phyloP scores from a whole-genome alignment of 768 basidiomycete genomes.

The Cystofilobasidium ferigula region DNA sequence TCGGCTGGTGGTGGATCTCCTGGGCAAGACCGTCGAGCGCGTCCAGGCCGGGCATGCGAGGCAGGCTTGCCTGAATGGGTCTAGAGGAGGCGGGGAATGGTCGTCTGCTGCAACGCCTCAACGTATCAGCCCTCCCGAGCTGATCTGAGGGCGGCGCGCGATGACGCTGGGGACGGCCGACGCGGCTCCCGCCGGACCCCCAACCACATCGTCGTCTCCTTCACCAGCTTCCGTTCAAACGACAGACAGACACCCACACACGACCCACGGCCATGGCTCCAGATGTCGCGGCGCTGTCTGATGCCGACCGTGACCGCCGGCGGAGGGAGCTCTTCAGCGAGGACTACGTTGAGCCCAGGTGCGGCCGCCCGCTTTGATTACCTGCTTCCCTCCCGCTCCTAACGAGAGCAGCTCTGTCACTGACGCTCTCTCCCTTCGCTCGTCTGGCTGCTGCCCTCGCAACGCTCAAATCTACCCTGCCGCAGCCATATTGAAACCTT shows the following conservation, averaged over 20 bases:
- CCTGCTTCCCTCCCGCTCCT: background rate
- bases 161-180: no score
- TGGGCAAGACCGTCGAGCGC: background rate
- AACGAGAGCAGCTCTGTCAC: no score
- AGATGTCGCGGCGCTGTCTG: background rate
- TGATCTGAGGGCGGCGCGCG: no score
- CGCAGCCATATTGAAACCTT: constrained; percentile 63
- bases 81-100: no score
- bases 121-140: no score
- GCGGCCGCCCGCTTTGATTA: constrained; percentile 29
- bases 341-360: constrained; percentile 66
- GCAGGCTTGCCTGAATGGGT: no score
- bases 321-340: constrained; percentile 38
- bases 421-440: background rate
- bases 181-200: no score
- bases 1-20: background rate
- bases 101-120: no score
- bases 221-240: no score
- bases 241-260: no score
- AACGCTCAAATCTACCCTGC: background rate
- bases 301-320: background rate
- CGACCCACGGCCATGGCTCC: background rate
- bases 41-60: background rate
- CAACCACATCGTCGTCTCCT: no score
- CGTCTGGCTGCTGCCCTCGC: no score